Percentiles rank a stretch among this genome's conserved stretches.
Conservation (phyloP, 2,329 filamentous ascomycete genomes). For the Colletotrichum destructivum region DNA sequence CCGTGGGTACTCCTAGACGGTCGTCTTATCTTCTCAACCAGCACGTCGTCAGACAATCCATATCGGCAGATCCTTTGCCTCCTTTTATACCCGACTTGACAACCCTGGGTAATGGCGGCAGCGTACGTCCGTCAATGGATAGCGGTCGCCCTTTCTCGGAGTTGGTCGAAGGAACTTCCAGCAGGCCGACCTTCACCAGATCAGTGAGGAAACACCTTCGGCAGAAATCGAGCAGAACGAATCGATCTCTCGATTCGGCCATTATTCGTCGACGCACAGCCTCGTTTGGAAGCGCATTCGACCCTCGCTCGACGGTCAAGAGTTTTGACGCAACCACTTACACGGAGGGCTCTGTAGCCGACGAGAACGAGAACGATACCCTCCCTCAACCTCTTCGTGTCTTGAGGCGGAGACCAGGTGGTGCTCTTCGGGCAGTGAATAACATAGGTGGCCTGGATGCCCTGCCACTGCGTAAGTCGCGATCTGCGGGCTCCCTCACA, state of each 20-base stretch:
- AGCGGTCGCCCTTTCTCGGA: conserved; percentile 51
- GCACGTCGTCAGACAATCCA: conserved; percentile 55
- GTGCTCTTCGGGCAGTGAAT: conserved; percentile 78
- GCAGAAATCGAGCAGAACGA: conserved; percentile 64
- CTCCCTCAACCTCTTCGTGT: conserved; percentile 71
- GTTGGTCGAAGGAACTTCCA: conserved; percentile 47
- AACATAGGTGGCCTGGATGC: conserved; percentile 75
- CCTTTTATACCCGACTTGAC: conserved; percentile 64
- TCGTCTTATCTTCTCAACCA: conserved; percentile 71
- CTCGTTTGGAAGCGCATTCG: conserved; percentile 72
- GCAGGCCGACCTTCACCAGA: conserved; percentile 14
- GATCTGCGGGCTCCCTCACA: conserved; percentile 72
- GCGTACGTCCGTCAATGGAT: conserved; percentile 51
- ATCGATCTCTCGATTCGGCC: conserved; percentile 63
- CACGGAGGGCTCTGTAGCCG: conserved; percentile 66
- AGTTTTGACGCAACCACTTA: conserved; percentile 75
- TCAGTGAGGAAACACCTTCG: conserved; percentile 55
- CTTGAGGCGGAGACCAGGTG: conserved; percentile 81
- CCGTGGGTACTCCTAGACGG: conserved; percentile 63
- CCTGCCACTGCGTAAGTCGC: conserved; percentile 65
- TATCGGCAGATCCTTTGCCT: conserved; percentile 59
- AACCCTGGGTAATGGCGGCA: conserved; percentile 52
- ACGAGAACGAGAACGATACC: conserved; percentile 57
- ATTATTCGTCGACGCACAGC: conserved; percentile 69
- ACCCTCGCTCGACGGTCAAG: conserved; percentile 64